Evolutionary conservation across 805 yeast genomes (phyloP).

Genomic region (Barnettozyma salicaria): DNA sequence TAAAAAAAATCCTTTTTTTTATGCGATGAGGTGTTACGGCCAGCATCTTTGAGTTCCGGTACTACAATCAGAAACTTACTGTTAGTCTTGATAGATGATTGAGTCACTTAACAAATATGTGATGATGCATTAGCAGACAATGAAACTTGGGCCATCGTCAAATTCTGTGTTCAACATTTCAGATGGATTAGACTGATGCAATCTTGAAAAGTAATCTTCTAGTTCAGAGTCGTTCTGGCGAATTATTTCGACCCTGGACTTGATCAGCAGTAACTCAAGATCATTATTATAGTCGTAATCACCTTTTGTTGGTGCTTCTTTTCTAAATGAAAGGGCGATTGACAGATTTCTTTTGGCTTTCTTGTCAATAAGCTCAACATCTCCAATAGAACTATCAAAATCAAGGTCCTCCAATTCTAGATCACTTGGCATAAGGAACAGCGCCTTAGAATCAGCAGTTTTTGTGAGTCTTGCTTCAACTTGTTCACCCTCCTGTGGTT

Average conservation of each 20-base stretch:
- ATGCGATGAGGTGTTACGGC: background rate
- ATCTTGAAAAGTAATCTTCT: conserved; percentile 1
- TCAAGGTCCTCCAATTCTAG: conserved; percentile 9
- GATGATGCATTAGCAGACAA: background rate
- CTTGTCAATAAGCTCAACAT: conserved; percentile 9
- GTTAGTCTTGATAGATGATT: background rate
- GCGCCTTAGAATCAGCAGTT: background rate
- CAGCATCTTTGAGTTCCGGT: no score
- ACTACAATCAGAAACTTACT: no score
- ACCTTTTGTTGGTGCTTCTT: background rate
- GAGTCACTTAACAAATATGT: background rate
- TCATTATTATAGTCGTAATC: conserved; percentile 2
- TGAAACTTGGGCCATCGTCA: conserved; percentile 16
- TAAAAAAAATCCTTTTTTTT: no score
- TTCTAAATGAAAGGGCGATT: background rate
- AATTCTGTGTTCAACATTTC: conserved; percentile 9
- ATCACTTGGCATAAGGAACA: conserved; percentile 6
- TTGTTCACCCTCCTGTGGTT: background rate
- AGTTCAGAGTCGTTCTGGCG: conserved; percentile 1
- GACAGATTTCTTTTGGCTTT: background rate
- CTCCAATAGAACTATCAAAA: conserved; percentile 12
- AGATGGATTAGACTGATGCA: conserved; percentile 14
- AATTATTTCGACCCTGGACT: conserved; percentile 1
- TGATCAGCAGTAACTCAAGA: conserved; percentile 6
- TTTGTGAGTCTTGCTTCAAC: background rate